A percentile compares a stretch with the other conserved stretches of the same genome.
Conservation (phyloP, 306 rosid species). For the Cicer chorassanicum region DNA sequence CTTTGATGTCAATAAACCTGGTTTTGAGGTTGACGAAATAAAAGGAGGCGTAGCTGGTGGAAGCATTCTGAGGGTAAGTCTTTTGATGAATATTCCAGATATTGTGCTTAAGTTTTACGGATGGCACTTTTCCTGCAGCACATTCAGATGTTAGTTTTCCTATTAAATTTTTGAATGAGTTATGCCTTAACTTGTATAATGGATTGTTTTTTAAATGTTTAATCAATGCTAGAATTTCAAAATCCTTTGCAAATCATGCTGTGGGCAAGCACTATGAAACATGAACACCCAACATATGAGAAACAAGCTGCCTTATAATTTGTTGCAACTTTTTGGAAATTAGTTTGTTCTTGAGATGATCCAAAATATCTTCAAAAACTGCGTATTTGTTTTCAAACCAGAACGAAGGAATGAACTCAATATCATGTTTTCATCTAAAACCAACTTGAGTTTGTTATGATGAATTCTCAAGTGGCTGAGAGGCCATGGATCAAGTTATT, state of each 20-base stretch:
- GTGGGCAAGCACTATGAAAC: neutral
- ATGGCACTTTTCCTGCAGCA: neutral
- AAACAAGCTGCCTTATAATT: neutral
- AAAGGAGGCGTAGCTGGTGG: slow-evolving; percentile 99
- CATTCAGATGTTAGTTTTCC: neutral
- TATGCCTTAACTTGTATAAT: slow-evolving; percentile 10
- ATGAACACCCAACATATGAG: slow-evolving; percentile 8
- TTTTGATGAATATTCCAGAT: slow-evolving; percentile 34
- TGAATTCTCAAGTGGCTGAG: neutral
- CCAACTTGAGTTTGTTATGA: neutral
- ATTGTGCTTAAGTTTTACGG: neutral
- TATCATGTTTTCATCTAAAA: neutral
- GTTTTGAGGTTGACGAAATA: slow-evolving; percentile 93
- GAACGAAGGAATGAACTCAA: slow-evolving; percentile 7
- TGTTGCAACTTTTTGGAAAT: neutral
- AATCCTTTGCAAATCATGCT: neutral
- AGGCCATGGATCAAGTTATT: neutral
- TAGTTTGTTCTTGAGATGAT: neutral
- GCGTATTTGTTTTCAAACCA: slow-evolving; percentile 1
- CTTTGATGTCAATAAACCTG: slow-evolving; percentile 96
- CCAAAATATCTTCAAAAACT: neutral
- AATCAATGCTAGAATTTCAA: slow-evolving; percentile 10
- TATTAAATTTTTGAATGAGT: slow-evolving; percentile 3
- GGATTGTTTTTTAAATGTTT: neutral
- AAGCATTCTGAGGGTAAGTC: slow-evolving; percentile 86